Conservation (phyloP, 1,284 basidiomycete species). For the Ganoderma sp. region DNA sequence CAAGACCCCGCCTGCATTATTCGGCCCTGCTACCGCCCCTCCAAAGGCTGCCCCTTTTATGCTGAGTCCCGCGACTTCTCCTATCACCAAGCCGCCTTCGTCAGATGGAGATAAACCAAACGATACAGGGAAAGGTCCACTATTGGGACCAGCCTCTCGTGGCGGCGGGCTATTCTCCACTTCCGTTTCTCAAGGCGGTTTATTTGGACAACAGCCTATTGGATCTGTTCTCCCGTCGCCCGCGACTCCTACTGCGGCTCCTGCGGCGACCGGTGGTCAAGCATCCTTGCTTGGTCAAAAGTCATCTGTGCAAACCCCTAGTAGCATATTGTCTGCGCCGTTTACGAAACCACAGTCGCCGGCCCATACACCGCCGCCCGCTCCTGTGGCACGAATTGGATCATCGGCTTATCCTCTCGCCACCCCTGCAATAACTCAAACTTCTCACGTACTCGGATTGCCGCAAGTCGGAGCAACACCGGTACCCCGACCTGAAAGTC, state of each 20-base stretch:
- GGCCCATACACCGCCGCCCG: background rate
- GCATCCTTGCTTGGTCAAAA: conserved; percentile 17
- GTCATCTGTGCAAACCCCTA: conserved; percentile 11
- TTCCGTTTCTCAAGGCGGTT: conserved; percentile 20
- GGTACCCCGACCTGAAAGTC: background rate
- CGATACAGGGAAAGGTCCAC: conserved; percentile 10
- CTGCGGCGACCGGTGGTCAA: background rate
- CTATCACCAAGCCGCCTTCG: conserved; percentile 17
- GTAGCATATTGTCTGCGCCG: conserved; percentile 17
- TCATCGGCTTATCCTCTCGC: conserved; percentile 13
- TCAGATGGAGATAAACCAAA: conserved; percentile 14
- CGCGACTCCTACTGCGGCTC: background rate
- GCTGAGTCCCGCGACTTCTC: conserved; percentile 29
- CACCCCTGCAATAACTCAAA: conserved; percentile 5
- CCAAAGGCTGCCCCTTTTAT: conserved; percentile 34
- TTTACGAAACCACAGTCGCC: conserved; percentile 12
- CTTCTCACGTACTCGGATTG: background rate
- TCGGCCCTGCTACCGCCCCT: conserved; percentile 25
- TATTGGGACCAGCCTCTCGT: conserved; percentile 13
- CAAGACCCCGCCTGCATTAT: conserved; percentile 49
- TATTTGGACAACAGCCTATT: conserved; percentile 19
- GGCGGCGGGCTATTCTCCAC: conserved; percentile 23
- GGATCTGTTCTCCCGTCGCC: conserved; percentile 2
- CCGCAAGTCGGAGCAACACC: background rate
- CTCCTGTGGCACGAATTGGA: background rate